A percentile compares a stretch with the other conserved stretches of the same genome.
These are phyloP conservation scores for Fusarium sp. DNA, from an alignment of 2,329 filamentous ascomycete species.

Conservation along the genomic window DNA sequence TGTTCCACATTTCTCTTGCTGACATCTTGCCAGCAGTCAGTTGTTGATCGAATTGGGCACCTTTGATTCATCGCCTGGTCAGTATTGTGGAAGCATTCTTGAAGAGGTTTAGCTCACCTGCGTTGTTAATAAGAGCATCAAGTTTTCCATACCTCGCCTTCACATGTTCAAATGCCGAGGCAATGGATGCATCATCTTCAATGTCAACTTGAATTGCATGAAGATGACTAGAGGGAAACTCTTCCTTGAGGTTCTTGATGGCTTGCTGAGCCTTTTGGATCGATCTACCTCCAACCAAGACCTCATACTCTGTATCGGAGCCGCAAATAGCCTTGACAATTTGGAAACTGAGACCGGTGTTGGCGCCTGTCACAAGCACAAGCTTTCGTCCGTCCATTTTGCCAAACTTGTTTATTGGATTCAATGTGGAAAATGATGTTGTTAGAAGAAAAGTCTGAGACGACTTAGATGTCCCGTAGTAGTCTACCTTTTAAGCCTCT, in stretches of 20 bases:
- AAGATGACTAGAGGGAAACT: not conserved
- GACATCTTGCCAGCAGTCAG: not conserved
- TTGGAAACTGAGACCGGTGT: not conserved
- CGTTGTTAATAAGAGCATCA: not conserved
- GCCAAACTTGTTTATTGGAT: not conserved
- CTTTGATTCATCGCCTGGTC: not conserved
- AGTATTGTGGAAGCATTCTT: not conserved
- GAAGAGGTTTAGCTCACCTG: not conserved
- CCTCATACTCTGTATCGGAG: not conserved
- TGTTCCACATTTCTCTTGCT: not conserved
- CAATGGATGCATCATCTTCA: not conserved
- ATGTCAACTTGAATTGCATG: not conserved
- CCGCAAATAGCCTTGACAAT: not conserved
- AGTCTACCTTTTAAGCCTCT: fast-evolving
- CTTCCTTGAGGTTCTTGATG: not conserved
- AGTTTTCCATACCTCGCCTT: not conserved
- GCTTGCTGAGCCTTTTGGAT: not conserved
- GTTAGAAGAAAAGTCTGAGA: too few relatives aligned
- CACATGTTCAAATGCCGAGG: not conserved
- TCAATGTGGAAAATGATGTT: too few relatives aligned
- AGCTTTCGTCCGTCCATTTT: not conserved
- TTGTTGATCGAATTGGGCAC: not conserved
- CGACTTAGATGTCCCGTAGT: not conserved
- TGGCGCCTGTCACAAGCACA: not conserved
- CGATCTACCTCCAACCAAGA: not conserved